Conservation (phyloP, 2,329 filamentous ascomycete species). For the Cladosporium cucumerinum region DNA sequence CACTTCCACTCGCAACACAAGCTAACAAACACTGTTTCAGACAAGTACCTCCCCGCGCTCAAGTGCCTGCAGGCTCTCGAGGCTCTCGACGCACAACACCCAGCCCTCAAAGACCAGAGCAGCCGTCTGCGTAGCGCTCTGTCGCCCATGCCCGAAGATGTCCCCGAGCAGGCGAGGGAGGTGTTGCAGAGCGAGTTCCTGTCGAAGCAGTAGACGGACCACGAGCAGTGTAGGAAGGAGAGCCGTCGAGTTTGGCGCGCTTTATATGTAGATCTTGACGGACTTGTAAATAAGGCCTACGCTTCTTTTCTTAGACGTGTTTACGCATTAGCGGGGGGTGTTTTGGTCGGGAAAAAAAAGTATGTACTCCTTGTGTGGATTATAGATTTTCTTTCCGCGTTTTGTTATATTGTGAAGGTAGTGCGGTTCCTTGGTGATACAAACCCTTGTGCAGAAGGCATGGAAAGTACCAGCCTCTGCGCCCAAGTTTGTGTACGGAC, state of each 20-base stretch:
- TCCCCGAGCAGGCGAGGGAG: conserved; percentile 9
- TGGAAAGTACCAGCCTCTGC: not conserved
- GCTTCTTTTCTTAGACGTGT: not conserved
- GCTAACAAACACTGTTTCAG: conserved; percentile 36
- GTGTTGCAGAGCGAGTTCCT: conserved; percentile 14
- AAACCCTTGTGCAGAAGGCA: not conserved
- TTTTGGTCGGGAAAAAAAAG: not conserved
- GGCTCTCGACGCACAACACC: conserved; percentile 55
- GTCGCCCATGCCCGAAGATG: conserved; percentile 10
- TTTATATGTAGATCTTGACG: conserved; percentile 1
- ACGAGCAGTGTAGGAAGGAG: not conserved
- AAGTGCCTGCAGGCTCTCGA: conserved; percentile 76
- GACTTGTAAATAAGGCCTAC: not conserved
- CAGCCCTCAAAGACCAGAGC: conserved; percentile 13
- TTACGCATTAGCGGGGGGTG: not conserved
- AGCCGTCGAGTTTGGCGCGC: not conserved
- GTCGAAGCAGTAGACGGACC: conserved; percentile 13
- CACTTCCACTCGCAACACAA: not conserved
- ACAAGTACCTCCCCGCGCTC: conserved; percentile 82
- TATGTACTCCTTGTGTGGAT: conserved; percentile 2
- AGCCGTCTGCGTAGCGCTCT: conserved; percentile 7
- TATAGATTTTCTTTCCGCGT: not conserved
- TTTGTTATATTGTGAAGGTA: not conserved
- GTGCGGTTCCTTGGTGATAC: not conserved
- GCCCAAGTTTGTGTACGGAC: no score